These are phyloP conservation scores for Tolypocladium pustulatum DNA, from an alignment of 2,329 filamentous ascomycete genomes.

Conservation along the genomic window DNA sequence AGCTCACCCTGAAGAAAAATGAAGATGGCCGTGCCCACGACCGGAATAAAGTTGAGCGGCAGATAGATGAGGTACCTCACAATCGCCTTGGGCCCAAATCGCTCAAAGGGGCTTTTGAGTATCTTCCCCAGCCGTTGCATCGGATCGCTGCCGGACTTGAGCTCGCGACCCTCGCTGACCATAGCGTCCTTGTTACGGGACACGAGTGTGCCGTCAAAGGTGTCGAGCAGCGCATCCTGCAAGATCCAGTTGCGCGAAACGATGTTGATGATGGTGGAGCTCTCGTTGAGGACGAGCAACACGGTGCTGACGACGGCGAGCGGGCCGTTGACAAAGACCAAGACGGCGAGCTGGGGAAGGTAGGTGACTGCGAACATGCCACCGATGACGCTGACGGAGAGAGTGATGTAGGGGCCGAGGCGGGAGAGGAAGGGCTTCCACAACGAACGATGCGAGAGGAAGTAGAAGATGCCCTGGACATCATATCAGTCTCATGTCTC, in stretches of 20 bases:
- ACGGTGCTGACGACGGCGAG: slow-evolving; percentile 64
- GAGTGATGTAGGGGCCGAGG: slow-evolving; percentile 50
- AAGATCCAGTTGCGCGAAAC: slow-evolving; percentile 63
- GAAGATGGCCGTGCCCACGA: slow-evolving; percentile 76
- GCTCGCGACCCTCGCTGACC: slow-evolving; percentile 63
- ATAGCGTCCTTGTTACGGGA: slow-evolving; percentile 43
- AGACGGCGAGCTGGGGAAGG: slow-evolving; percentile 68
- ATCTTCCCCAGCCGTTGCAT: slow-evolving; percentile 47
- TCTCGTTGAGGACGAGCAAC: slow-evolving; percentile 55
- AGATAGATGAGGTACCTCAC: slow-evolving; percentile 76
- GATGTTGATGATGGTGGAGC: slow-evolving; percentile 45
- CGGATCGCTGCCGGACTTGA: slow-evolving; percentile 51
- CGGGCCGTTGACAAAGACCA: slow-evolving; percentile 78
- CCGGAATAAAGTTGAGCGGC: slow-evolving; percentile 85
- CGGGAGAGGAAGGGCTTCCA: slow-evolving; percentile 49
- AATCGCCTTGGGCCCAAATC: slow-evolving; percentile 50
- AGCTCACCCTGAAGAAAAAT: slow-evolving; percentile 57
- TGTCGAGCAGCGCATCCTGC: slow-evolving; percentile 74
- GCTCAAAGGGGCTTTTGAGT: slow-evolving; percentile 45
- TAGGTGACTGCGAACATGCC: slow-evolving; percentile 88
- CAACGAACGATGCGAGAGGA: slow-evolving; percentile 41
- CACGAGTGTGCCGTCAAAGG: slow-evolving; percentile 68
- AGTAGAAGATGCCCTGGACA: slow-evolving; percentile 48
- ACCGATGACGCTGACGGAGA: slow-evolving; percentile 62
- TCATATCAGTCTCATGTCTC: background rate